phyloP scores from a whole-genome alignment of 2,329 filamentous ascomycete genomes.

The Ramularia collo-cygni region DNA sequence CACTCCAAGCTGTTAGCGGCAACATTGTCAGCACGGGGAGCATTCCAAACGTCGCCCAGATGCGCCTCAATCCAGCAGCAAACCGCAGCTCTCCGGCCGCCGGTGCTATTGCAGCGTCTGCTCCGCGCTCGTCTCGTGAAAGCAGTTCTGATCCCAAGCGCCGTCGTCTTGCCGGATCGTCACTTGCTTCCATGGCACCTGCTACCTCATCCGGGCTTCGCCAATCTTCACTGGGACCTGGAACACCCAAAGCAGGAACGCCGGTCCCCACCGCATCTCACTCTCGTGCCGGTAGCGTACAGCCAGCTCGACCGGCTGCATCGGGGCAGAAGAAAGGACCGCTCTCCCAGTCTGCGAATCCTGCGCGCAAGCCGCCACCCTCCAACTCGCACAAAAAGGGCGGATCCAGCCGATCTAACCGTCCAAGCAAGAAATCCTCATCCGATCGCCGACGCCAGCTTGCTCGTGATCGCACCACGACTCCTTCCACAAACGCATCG shows the following conservation, averaged over 20 bases:
- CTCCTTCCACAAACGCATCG: slow-evolving; percentile 27
- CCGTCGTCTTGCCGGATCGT: slow-evolving; percentile 50
- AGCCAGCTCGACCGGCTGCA: slow-evolving; percentile 37
- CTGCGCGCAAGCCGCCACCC: slow-evolving; percentile 46
- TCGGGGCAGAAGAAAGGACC: slow-evolving; percentile 25
- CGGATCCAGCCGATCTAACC: slow-evolving; percentile 12
- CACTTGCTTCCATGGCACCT: slow-evolving; percentile 46
- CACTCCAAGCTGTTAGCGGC: slow-evolving; percentile 49
- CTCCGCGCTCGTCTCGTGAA: slow-evolving; percentile 27
- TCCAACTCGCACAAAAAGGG: slow-evolving; percentile 33
- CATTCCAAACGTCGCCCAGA: slow-evolving; percentile 45
- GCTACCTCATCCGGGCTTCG: slow-evolving; percentile 49
- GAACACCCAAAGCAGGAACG: slow-evolving; percentile 56
- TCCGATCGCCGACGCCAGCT: slow-evolving; percentile 31
- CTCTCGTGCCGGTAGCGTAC: slow-evolving; percentile 54
- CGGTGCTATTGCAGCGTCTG: slow-evolving; percentile 18
- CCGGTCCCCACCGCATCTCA: slow-evolving; percentile 34
- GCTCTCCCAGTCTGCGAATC: slow-evolving; percentile 11
- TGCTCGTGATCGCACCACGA: slow-evolving; percentile 27
- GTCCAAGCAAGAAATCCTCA: slow-evolving; percentile 19
- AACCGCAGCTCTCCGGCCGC: slow-evolving; percentile 14
- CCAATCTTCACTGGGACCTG: slow-evolving; percentile 55
- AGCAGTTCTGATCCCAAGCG: slow-evolving; percentile 45
- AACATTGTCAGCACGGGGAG: slow-evolving; percentile 44
- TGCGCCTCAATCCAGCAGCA: slow-evolving; percentile 35